Base-by-base conservation (phyloP, 768 basidiomycete genomes). In the Auricularia heimuer region DNA sequence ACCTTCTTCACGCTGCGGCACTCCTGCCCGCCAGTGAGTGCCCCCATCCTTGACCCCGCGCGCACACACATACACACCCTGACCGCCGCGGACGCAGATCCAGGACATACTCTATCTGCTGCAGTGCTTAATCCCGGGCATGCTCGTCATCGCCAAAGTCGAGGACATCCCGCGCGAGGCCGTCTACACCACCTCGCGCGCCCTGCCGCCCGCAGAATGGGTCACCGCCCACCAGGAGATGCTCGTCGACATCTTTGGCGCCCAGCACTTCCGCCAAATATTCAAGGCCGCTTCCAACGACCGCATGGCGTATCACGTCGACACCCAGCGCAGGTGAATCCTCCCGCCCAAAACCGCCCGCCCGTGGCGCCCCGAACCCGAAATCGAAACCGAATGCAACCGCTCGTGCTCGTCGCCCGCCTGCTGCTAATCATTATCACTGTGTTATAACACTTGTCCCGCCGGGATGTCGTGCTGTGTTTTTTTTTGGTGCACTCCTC, bases 171-270 rank as follows among this genome's bases (percentile, higher is more conserved):
- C 85, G 18, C 74, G 73, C 8, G 79, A 88, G 72, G 88, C 85
- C 54, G 73, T 83, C 11, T 86, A 87, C 73, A 83, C 85, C 68
- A 93, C 90, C 61, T 87, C 84, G 65, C 88, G 90, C 67, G 90
- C 86, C 21, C 75, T 92, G 16, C 90, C 91, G 21, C 84, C 89
- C 11, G 80, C 81, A n/a, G 81, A 88, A 45, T 93, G 90, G 90
- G 80, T 93, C 65, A 82, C 81, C 67, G 81, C 82, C 44, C 85
- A 93, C 72, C 85, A 91, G 73, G 73, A 78, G 3, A 78, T 82
- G 60, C 83, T 93, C 51, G 77, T 82, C 64, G 86, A 90, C 62
- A 82, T 92, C 65, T 90, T 93, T 71, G 90, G 89, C n/a, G 75
- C 76, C 56, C 69, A 84, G 54, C 90, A 90, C 72, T 91, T 83